Conservation (phyloP, 139 green algal genomes). For the Tetratostichococcus sp. region DNA sequence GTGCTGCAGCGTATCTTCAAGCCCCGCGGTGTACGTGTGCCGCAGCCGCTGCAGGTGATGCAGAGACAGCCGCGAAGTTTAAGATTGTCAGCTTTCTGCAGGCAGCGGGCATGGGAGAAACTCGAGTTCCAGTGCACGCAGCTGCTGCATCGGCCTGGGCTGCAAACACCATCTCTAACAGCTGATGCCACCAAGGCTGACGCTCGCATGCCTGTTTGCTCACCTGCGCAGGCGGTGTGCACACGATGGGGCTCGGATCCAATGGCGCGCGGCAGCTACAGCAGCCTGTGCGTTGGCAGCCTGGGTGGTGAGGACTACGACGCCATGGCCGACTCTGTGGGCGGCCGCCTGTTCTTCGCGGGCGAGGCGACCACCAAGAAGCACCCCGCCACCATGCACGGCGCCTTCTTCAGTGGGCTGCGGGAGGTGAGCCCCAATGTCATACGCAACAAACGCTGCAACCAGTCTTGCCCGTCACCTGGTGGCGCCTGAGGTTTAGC, state of each 20-base stretch:
- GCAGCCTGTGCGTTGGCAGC: constrained; percentile 68
- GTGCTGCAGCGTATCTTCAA: constrained; percentile 75
- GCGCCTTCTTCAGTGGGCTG: constrained; percentile 78
- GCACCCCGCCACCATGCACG: constrained; percentile 97
- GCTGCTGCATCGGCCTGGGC: no score
- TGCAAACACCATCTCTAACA: no score
- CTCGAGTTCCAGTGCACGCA: no score
- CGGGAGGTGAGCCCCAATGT: constrained; percentile 10
- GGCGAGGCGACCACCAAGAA: constrained; percentile 84
- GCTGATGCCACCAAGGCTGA: no score
- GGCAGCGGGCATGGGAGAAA: no score
- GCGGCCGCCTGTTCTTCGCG: constrained; percentile 78
- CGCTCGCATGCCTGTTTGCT: no score
- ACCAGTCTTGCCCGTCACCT: no score
- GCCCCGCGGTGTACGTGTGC: constrained; percentile 62
- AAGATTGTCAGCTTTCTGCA: no score
- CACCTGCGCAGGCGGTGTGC: constrained; percentile 59
- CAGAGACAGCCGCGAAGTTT: no score
- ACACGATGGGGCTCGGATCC: constrained; percentile 85
- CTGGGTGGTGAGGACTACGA: constrained; percentile 83
- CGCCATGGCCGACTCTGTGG: constrained; percentile 62
- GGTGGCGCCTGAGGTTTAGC: no score
- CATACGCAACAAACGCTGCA: no score
- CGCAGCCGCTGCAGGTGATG: constrained; percentile 44
- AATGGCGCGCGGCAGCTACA: constrained; percentile 82